Base-by-base conservation (phyloP, 2,329 filamentous ascomycete species). In the Teratosphaeria nubilosa region DNA sequence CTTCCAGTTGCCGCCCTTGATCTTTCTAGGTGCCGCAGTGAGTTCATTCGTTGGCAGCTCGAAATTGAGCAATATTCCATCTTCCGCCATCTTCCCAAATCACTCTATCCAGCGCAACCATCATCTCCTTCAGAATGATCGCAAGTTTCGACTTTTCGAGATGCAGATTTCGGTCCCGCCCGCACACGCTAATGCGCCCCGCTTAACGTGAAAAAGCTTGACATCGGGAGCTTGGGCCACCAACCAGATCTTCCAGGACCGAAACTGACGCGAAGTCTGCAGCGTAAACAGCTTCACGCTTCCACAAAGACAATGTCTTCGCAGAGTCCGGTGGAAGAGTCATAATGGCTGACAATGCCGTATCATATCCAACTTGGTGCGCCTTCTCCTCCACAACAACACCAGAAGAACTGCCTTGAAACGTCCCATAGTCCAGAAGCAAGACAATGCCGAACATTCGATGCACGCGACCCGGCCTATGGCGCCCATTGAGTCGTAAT, bases 31-130 rank as follows among this genome's bases (percentile, higher is more conserved):
- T 13, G 87, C 81, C 64, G 80, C 78, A 80, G 82, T 77, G 20
- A 88, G 82, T 20, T 78, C 81, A 60, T 89, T 85, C 30, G 83
- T 82, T 2, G 69, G 66, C 58, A 96, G 78, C 66, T 90, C 86
- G 72, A 97, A 96, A 68, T 97, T 97, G 70, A 97, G 79, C 58
- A 96, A 82, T 84, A 99, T 88, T 65, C 91, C 91, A 85, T 95
- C 89, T 78, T 97, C 91, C 55, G 89, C 89, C 91, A 97, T 96
- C 25, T 41, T 61, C 11, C 13, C 10, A 30, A 5, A 5, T 7
- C 6, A 5, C 4, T 5, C 7, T 20, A 16, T 16, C n/a, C 37
- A 20, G 13, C 16, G 37, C 37, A 5, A 45, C 14, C 6, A 45
- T 20, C 1, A 16, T 6, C 16, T 45, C 37, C 10, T 14, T 14